phyloP scores from a whole-genome alignment of 2,329 filamentous ascomycete genomes.

The Herpotrichia juniperi region DNA sequence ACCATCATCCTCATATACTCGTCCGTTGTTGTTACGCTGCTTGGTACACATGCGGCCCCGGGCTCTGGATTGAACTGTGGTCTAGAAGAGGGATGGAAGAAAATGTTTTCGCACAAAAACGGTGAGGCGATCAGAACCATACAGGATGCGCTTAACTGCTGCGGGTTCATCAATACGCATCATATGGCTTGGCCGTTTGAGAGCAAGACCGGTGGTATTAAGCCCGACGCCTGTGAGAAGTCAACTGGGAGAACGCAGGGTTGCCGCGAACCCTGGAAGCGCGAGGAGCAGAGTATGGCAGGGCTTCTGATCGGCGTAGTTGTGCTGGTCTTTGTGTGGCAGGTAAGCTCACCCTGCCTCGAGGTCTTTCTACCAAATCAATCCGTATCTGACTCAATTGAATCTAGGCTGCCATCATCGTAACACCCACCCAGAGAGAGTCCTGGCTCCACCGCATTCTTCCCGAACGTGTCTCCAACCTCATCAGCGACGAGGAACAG shows the following conservation, averaged over 20 bases:
- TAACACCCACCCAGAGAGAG: constrained; percentile 32
- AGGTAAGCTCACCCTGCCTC: constrained; percentile 24
- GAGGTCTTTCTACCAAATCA: not conserved
- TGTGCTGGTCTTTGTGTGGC: constrained; percentile 41
- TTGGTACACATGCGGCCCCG: constrained; percentile 51
- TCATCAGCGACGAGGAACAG: constrained; percentile 37
- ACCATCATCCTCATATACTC: constrained; percentile 48
- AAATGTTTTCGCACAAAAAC: constrained; percentile 60
- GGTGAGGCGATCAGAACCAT: constrained; percentile 60
- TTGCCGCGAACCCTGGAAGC: constrained; percentile 64
- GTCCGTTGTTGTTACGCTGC: constrained; percentile 52
- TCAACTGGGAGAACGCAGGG: constrained; percentile 53
- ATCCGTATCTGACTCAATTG: constrained; percentile 3
- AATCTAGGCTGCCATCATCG: constrained; percentile 37
- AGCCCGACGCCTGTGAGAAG: constrained; percentile 55
- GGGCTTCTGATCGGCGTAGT: constrained; percentile 61
- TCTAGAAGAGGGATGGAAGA: constrained; percentile 63
- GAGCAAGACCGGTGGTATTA: constrained; percentile 30
- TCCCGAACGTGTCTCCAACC: constrained; percentile 38
- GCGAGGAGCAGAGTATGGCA: constrained; percentile 59
- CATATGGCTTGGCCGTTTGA: constrained; percentile 71
- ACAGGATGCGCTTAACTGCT: constrained; percentile 71
- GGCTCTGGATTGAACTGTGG: constrained; percentile 55
- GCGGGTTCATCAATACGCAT: constrained; percentile 63
- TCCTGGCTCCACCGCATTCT: constrained; percentile 39